phyloP scores from a whole-genome alignment of 352 stramenopile species.

The Pythium utonaiense region DNA sequence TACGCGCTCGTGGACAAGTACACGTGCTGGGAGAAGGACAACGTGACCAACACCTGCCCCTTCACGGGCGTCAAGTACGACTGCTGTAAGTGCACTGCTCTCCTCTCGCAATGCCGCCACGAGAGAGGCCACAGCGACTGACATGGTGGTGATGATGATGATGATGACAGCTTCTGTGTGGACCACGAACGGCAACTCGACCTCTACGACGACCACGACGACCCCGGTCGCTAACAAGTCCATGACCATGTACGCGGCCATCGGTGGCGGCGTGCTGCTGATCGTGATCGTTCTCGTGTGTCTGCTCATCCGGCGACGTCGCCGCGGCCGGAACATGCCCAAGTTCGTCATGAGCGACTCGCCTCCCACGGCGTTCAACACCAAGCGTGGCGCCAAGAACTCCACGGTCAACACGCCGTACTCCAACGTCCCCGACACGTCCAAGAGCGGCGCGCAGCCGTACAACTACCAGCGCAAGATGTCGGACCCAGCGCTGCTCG shows the following conservation, averaged over 20 bases:
- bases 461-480: conserved; percentile 35
- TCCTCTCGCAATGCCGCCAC: background rate
- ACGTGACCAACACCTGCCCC: conserved; percentile 56
- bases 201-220: conserved; percentile 19
- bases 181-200: conserved; percentile 3
- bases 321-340: conserved; percentile 37
- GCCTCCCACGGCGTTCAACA: conserved; percentile 17
- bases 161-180: background rate
- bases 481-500: conserved; percentile 38
- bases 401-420: conserved; percentile 31
- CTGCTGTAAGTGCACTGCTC: conserved; percentile 47
- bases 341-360: conserved; percentile 28
- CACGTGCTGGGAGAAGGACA: conserved; percentile 66
- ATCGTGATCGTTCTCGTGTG: conserved; percentile 39
- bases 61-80: conserved; percentile 67
- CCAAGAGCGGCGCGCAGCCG: conserved; percentile 27
- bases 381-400: conserved; percentile 34
- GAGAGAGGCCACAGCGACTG: background rate
- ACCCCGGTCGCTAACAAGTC: conserved; percentile 4
- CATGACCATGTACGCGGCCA: conserved; percentile 47
- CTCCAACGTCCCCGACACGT: conserved; percentile 51
- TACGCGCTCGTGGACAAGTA: conserved; percentile 46
- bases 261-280: conserved; percentile 48
- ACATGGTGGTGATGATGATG: background rate
- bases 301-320: conserved; percentile 40